Evolutionary conservation across 495 filamentous ascomycete species (phyloP), one percentile per base, ranked within the genome.

Genomic region (Arthonia radiata): DNA sequence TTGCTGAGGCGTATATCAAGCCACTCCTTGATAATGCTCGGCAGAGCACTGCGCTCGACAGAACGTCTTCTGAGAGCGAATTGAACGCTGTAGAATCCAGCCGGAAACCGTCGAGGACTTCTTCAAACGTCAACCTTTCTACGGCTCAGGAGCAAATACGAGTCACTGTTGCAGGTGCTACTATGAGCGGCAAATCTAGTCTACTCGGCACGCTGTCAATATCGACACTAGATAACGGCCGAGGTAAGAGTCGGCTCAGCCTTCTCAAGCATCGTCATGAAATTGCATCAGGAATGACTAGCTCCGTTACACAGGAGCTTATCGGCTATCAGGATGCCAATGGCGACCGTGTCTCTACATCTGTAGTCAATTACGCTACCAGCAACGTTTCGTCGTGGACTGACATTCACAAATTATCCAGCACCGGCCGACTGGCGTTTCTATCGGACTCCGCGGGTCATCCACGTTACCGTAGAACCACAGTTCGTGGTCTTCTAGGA

Each of bases 231-330:
- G 86, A 97, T 40, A 92, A 97, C 48, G 86, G 83, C 3, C 58
- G 81, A 28, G 86, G 86, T 1, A 81, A 76, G 39, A 83, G 76
- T 38, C 57, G 86, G 34, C 57, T 92, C 19, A 79, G 74, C 35
- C 50, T 94, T 5, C 54, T 94, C 25, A 91, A 81, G 37, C 86
- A 97, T 46, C 64, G 75, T n/a, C 86, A 97, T 39, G 86, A 97
- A 37, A 74, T 94, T 17, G 69, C 57, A 0, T 83, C 81, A 3
- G 86, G 86, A 0, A 59, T 91, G 31, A 97, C 89, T 9, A 90
- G 78, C 40, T 93, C 82, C 4, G 67, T 97, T 9, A 68, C 83
- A 3, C 81, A 89, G 40, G 86, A 93, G 43, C 57, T 97, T 5
- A 64, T 94, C 31, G 86, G 89, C 12, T 94, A 94, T 44, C 54